These are phyloP conservation scores for Penstemon davidsonii DNA, from an alignment of 257 asterid species.

Conservation along the genomic window DNA sequence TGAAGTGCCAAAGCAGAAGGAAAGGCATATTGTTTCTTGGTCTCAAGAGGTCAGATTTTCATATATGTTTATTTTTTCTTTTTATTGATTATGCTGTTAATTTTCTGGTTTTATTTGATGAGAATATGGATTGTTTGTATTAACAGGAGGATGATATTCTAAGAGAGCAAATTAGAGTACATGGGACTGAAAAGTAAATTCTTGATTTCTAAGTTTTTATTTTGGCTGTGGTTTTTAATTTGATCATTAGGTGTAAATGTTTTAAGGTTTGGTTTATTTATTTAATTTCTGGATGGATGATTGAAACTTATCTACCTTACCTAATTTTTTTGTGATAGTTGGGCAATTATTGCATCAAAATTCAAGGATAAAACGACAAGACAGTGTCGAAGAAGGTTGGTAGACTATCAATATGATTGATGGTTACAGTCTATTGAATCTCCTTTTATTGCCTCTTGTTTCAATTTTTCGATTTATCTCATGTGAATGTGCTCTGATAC, in stretches of 20 bases:
- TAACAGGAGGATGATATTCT: constrained; percentile 95
- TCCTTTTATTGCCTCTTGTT: constrained; percentile 15
- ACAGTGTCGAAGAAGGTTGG: constrained; percentile 97
- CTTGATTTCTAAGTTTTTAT: constrained; percentile 30
- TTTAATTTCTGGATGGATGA: constrained; percentile 13
- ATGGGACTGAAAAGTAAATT: constrained; percentile 86
- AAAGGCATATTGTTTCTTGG: constrained; percentile 98
- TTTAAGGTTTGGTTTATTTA: neutral
- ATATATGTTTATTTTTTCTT: neutral
- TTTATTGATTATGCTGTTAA: neutral
- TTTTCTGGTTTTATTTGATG: constrained; percentile 22
- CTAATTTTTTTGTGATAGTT: constrained; percentile 51
- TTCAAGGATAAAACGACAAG: constrained; percentile 95
- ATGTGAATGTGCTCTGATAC: constrained; percentile 27
- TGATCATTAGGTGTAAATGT: constrained; percentile 29
- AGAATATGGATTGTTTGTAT: constrained; percentile 30
- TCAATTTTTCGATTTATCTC: constrained; percentile 2
- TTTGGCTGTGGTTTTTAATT: constrained; percentile 20
- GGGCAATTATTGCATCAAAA: constrained; percentile 90
- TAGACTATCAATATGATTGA: constrained; percentile 29
- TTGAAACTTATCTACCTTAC: constrained; percentile 27
- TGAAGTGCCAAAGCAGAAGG: constrained; percentile 69
- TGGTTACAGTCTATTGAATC: constrained; percentile 24
- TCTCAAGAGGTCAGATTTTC: constrained; percentile 79
- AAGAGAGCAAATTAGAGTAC: constrained; percentile 83